A percentile compares a stretch with the other conserved stretches of the same genome.
phyloP scores from a whole-genome alignment of 495 filamentous ascomycete species.

The Penicillium mononematosum region DNA sequence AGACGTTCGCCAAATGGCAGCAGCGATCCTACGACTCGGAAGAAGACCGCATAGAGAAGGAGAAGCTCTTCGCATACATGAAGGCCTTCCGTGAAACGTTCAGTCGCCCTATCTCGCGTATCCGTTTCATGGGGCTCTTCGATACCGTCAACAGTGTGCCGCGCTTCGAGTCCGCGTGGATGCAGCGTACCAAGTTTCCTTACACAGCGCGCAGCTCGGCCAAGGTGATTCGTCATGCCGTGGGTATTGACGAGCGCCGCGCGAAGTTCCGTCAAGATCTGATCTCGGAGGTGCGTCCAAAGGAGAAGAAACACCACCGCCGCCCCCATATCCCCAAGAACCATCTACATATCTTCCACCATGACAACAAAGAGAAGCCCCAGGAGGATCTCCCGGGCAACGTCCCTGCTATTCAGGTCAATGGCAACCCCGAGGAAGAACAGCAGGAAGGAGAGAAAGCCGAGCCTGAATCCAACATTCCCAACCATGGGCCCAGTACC shows the following conservation, averaged over 20 bases:
- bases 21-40: slow-evolving; percentile 57
- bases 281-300: slow-evolving; percentile 56
- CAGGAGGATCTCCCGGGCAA: slow-evolving; percentile 22
- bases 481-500: slow-evolving; percentile 25
- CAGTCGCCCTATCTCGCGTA: slow-evolving; percentile 69
- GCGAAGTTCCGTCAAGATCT: slow-evolving; percentile 70
- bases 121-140: slow-evolving; percentile 53
- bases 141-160: slow-evolving; percentile 76
- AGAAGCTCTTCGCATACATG: slow-evolving; percentile 73
- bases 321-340: slow-evolving; percentile 33
- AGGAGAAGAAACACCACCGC: slow-evolving; percentile 32
- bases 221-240: slow-evolving; percentile 67
- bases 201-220: slow-evolving; percentile 79
- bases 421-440: slow-evolving; percentile 22
- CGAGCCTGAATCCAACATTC: slow-evolving; percentile 1
- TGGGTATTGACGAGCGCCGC: slow-evolving; percentile 74
- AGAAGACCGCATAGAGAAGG: slow-evolving; percentile 57
- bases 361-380: slow-evolving; percentile 14
- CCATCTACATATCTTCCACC: slow-evolving; percentile 24
- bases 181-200: slow-evolving; percentile 78
- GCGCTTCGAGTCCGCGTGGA: slow-evolving; percentile 79
- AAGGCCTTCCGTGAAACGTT: slow-evolving; percentile 84
- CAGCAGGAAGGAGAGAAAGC: slow-evolving; percentile 4
- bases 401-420: slow-evolving; percentile 35
- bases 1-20: slow-evolving; percentile 85